Evolutionary conservation across 345 rosid species (phyloP).

Genomic region (Viola odorata): DNA sequence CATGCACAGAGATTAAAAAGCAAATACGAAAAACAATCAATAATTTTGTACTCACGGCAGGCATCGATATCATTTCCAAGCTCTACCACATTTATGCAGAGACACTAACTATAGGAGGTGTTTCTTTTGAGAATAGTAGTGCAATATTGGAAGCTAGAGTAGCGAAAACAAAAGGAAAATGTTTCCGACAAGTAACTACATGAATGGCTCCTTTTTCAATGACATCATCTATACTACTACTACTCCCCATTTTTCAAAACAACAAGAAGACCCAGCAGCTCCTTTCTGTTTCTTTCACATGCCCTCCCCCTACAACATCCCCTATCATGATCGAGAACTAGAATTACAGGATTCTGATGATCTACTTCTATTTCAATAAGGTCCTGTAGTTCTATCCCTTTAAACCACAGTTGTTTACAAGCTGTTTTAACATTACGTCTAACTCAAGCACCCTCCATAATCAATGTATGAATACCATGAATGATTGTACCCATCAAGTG

Average conservation of each 20-base stretch:
- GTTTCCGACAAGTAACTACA: conserved; percentile 36
- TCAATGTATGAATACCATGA: too few species aligned
- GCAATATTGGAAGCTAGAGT: conserved; percentile 1
- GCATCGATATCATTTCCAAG: conserved; percentile 21
- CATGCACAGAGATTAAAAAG: too few species aligned
- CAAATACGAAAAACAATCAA: too few species aligned
- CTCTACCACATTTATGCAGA: not conserved
- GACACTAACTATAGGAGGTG: not conserved
- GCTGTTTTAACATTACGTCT: too few species aligned
- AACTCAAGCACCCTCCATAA: too few species aligned
- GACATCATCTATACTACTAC: conserved; percentile 26
- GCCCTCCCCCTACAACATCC: conserved; percentile 42
- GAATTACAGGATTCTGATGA: not conserved
- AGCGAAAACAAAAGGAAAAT: conserved; percentile 26
- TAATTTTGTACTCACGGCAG: not conserved
- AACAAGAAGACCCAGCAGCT: conserved; percentile 32
- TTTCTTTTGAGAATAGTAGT: not conserved
- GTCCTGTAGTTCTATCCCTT: not conserved
- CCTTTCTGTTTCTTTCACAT: conserved; percentile 32
- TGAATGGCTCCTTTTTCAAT: conserved; percentile 29
- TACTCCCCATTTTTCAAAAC: not conserved
- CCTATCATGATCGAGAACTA: conserved; percentile 24
- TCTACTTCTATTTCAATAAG: conserved; percentile 21
- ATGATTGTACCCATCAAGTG: too few species aligned
- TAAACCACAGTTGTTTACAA: too few species aligned